Evolutionary conservation across 768 basidiomycete species (phyloP).

Genomic region (Lactarius sanguifluus): DNA sequence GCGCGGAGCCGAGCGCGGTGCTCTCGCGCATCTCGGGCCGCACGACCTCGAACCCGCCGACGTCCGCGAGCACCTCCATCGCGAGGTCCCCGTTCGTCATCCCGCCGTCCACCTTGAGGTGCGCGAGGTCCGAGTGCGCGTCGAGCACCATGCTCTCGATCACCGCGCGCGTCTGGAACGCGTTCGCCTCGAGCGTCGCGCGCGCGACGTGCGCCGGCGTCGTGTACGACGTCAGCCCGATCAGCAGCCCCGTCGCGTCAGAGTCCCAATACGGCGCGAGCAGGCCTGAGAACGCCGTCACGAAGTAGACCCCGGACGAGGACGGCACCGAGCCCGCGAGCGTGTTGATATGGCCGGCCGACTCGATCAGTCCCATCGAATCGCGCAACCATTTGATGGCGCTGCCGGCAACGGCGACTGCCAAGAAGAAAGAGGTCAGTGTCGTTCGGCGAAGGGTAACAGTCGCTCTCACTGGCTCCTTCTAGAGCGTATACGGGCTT

Average conservation of each 20-base stretch:
- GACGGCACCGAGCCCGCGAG: conserved; percentile 75
- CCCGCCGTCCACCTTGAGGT: conserved; percentile 96
- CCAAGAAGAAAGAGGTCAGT: conserved; percentile 6
- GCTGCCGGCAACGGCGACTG: conserved; percentile 92
- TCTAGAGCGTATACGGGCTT: conserved; percentile 92
- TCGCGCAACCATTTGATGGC: conserved; percentile 98
- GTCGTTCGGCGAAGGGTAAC: not conserved
- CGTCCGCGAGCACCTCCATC: conserved; percentile 83
- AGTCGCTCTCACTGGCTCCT: conserved; percentile 75
- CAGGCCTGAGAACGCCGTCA: conserved; percentile 93
- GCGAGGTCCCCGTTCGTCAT: conserved; percentile 94
- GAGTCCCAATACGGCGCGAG: conserved; percentile 99
- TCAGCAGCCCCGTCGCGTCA: conserved; percentile 80
- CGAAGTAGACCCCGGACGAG: conserved; percentile 92
- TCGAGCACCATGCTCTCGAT: conserved; percentile 95
- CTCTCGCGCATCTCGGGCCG: conserved; percentile 97
- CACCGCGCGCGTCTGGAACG: conserved; percentile 93
- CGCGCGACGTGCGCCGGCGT: conserved; percentile 91
- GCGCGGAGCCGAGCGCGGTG: conserved; percentile 92
- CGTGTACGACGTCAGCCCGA: conserved; percentile 85
- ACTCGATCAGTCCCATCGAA: conserved; percentile 77
- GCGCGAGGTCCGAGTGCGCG: conserved; percentile 72
- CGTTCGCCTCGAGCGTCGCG: conserved; percentile 94
- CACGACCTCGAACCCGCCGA: conserved; percentile 89
- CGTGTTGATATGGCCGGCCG: conserved; percentile 80